Evolutionary conservation across 805 yeast species (phyloP).

Genomic region (Saccharomycopsis olivae): DNA sequence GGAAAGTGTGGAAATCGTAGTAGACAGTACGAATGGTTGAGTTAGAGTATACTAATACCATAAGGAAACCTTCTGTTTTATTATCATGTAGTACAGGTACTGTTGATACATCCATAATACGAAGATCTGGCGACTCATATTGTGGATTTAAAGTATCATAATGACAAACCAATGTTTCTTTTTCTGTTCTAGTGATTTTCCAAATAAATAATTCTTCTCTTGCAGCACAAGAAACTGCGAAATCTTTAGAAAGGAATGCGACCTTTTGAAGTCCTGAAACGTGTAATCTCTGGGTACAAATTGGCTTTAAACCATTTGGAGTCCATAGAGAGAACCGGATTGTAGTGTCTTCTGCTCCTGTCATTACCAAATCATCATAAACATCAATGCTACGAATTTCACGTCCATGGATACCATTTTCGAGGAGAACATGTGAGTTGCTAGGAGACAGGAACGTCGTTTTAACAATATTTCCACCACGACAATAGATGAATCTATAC

Average conservation of each 20-base stretch:
- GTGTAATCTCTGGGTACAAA: constrained; percentile 66
- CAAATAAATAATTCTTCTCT: constrained; percentile 84
- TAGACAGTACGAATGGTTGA: too few species aligned
- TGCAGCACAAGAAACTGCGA: constrained; percentile 56
- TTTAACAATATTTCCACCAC: constrained; percentile 4
- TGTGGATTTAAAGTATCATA: constrained; percentile 44
- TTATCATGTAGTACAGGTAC: constrained; percentile 26
- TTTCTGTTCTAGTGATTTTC: constrained; percentile 33
- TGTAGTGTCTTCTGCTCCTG: constrained; percentile 87
- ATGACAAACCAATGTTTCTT: constrained; percentile 30
- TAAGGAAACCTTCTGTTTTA: constrained; percentile 31
- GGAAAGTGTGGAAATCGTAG: too few species aligned
- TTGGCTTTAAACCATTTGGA: constrained; percentile 20
- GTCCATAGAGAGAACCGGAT: constrained; percentile 42
- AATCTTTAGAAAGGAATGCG: constrained; percentile 41
- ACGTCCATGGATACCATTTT: constrained; percentile 79
- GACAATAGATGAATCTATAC: not conserved
- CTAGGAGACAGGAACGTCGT: not conserved
- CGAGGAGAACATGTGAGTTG: constrained; percentile 24
- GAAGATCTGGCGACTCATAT: constrained; percentile 57
- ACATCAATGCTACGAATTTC: constrained; percentile 61
- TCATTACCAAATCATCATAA: constrained; percentile 32
- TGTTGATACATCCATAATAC: constrained; percentile 79
- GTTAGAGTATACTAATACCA: constrained; percentile 76
- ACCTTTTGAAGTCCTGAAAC: constrained; percentile 81